A percentile compares a stretch with the other conserved stretches of the same genome.
Conservation (phyloP, 2,329 filamentous ascomycete species). For the Penicillium brevicompactum region DNA sequence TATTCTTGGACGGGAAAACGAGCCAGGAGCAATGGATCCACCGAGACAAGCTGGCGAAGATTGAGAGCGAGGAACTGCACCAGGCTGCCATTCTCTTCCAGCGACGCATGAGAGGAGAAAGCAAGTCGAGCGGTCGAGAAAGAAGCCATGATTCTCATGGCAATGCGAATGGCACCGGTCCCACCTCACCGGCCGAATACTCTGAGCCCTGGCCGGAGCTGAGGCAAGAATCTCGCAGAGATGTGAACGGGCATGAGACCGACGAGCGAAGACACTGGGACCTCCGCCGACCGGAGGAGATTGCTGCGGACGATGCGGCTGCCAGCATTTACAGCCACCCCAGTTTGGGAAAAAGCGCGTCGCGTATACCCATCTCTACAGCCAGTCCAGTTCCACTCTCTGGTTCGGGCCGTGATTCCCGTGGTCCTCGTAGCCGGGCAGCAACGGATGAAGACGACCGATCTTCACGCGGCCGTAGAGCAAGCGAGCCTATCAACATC, state of each 20-base stretch:
- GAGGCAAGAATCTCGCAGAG: constrained; percentile 40
- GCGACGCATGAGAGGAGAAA: constrained; percentile 39
- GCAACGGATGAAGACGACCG: constrained; percentile 62
- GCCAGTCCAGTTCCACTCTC: constrained; percentile 72
- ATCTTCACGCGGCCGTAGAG: constrained; percentile 58
- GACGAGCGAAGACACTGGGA: constrained; percentile 64
- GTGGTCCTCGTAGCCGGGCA: constrained; percentile 61
- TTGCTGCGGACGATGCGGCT: constrained; percentile 55
- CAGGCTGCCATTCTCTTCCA: constrained; percentile 49
- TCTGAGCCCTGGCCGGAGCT: constrained; percentile 38
- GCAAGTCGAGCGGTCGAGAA: constrained; percentile 38
- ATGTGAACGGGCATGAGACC: constrained; percentile 44
- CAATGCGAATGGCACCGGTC: constrained; percentile 29
- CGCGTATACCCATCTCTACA: constrained; percentile 85
- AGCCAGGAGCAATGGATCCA: constrained; percentile 53
- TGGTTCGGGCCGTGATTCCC: constrained; percentile 66
- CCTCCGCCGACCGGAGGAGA: constrained; percentile 75
- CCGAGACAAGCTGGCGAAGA: constrained; percentile 52
- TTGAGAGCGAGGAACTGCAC: constrained; percentile 54
- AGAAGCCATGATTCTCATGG: constrained; percentile 41
- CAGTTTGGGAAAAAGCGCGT: constrained; percentile 62
- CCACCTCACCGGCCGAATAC: constrained; percentile 31
- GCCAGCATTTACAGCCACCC: constrained; percentile 57
- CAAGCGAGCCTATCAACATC: constrained; percentile 57
- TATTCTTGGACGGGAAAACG: constrained; percentile 18